Evolutionary conservation across 768 basidiomycete genomes (phyloP).

Genomic region (Paxillus ammoniavirescens): DNA sequence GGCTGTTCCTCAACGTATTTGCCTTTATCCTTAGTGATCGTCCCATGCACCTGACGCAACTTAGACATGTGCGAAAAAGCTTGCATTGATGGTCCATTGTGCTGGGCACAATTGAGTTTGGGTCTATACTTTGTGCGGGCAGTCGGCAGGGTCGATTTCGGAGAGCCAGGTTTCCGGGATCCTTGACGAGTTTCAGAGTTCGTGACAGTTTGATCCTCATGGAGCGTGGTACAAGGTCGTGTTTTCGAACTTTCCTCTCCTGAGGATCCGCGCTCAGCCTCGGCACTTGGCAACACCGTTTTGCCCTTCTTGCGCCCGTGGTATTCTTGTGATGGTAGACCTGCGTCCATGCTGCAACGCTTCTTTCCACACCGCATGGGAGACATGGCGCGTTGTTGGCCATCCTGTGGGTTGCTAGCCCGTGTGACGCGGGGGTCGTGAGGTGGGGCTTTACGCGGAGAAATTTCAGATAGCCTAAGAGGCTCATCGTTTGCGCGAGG

Average conservation of each 20-base stretch:
- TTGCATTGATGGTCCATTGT: constrained; percentile 17
- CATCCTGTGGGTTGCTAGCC: constrained; percentile 18
- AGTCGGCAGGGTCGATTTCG: constrained; percentile 17
- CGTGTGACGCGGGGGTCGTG: constrained; percentile 1
- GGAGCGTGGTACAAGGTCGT: not conserved
- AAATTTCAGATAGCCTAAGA: constrained; percentile 52
- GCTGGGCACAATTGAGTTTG: constrained; percentile 8
- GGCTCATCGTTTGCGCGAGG: constrained; percentile 10
- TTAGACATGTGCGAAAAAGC: constrained; percentile 20
- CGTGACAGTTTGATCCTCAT: constrained; percentile 5
- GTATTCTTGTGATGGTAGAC: constrained; percentile 17
- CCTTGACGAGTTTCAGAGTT: constrained; percentile 5
- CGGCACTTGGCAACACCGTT: constrained; percentile 9
- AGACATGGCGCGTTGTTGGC: constrained; percentile 27
- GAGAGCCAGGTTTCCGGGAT: constrained; percentile 1
- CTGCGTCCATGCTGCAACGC: constrained; percentile 38
- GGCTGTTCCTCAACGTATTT: constrained; percentile 8
- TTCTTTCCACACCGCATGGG: constrained; percentile 47
- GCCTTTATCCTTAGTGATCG: constrained; percentile 8
- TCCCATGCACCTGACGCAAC: constrained; percentile 10
- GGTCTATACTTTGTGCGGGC: constrained; percentile 32
- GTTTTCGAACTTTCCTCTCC: constrained; percentile 13
- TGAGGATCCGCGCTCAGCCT: constrained; percentile 15
- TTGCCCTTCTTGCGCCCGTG: constrained; percentile 34
- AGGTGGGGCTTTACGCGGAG: constrained; percentile 35